Conservation (phyloP, 345 rosid species). For the Salix brachista region DNA sequence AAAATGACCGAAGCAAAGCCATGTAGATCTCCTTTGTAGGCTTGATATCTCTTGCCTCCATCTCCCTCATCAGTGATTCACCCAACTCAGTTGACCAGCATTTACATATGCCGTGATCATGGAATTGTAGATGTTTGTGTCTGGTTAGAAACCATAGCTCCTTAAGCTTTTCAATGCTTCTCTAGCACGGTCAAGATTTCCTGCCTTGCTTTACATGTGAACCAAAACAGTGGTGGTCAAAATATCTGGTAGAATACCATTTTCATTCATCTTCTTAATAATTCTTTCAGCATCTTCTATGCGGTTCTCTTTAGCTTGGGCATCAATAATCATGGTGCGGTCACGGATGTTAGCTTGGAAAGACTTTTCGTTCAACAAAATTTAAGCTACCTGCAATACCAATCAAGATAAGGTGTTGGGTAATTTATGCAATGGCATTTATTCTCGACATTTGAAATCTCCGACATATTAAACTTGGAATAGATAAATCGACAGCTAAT, state of each 20-base stretch:
- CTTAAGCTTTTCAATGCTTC: constrained; percentile 61
- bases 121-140: constrained; percentile 47
- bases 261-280: constrained; percentile 61
- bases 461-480: background rate
- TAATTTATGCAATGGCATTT: background rate
- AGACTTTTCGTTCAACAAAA: constrained; percentile 55
- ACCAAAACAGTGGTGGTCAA: constrained; percentile 45
- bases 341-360: constrained; percentile 57
- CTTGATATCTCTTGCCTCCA: constrained; percentile 47
- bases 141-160: constrained; percentile 62
- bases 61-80: constrained; percentile 50
- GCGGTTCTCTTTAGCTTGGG: constrained; percentile 51
- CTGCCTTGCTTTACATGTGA: constrained; percentile 69
- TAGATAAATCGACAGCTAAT: background rate
- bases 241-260: constrained; percentile 60
- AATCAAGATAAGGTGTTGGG: constrained; percentile 6
- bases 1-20: constrained; percentile 65
- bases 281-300: constrained; percentile 72
- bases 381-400: constrained; percentile 64
- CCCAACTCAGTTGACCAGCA: constrained; percentile 46
- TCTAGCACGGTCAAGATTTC: constrained; percentile 60
- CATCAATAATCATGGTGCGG: constrained; percentile 65
- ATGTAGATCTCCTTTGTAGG: constrained; percentile 53
- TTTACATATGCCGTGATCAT: constrained; percentile 74
- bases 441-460: background rate